Evolutionary conservation across 768 basidiomycete species (phyloP).

Genomic region (Amanita rimosa): DNA sequence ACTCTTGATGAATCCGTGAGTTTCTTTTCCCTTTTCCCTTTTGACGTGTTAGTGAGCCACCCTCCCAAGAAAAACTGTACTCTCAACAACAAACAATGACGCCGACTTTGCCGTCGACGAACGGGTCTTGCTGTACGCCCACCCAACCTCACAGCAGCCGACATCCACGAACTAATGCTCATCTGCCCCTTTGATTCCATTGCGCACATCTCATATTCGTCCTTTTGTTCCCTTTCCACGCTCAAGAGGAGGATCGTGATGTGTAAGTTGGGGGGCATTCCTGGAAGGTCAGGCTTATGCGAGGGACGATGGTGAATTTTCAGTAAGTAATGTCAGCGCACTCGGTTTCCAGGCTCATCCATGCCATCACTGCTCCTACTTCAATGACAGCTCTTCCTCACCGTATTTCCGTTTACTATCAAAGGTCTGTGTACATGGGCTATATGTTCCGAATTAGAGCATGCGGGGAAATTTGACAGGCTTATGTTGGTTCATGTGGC

Average conservation of each 20-base stretch:
- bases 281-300: slow-evolving; percentile 65
- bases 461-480: too few relatives aligned
- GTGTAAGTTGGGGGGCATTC: slow-evolving; percentile 55
- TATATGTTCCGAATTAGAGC: too few relatives aligned
- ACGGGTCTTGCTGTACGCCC: too few relatives aligned
- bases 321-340: too few relatives aligned
- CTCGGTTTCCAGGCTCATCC: too few relatives aligned
- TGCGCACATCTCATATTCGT: slow-evolving; percentile 36
- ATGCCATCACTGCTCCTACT: too few relatives aligned
- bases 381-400: too few relatives aligned
- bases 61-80: slow-evolving; percentile 46
- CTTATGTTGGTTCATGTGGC: too few relatives aligned
- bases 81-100: slow-evolving; percentile 57
- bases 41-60: too few relatives aligned
- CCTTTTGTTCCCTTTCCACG: slow-evolving; percentile 55
- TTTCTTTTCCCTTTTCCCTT: slow-evolving; percentile 4
- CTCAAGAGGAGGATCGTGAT: slow-evolving; percentile 36
- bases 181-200: slow-evolving; percentile 78
- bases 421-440: too few relatives aligned
- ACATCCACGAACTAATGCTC: slow-evolving; percentile 51
- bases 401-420: too few relatives aligned
- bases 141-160: slow-evolving; percentile 41
- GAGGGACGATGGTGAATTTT: slow-evolving; percentile 55
- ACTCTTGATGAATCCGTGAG: slow-evolving; percentile 46
- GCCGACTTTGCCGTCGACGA: too few relatives aligned